phyloP scores from a whole-genome alignment of 148 eudicot species.

The Talinum fruticosum region DNA sequence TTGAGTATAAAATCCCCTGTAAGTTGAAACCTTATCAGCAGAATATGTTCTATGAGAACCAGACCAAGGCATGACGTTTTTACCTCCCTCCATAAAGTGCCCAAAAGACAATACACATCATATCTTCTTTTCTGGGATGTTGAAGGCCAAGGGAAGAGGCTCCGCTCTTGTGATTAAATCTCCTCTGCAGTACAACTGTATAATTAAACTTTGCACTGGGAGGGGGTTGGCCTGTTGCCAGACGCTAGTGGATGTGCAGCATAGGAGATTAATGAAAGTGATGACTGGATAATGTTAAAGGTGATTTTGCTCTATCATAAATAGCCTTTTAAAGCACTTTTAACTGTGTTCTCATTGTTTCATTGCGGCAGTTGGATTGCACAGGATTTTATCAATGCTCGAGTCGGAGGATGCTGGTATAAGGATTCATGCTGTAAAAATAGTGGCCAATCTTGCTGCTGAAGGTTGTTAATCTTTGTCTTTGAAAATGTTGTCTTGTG shows the following conservation, averaged over 20 bases:
- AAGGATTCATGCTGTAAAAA: conserved; percentile 93
- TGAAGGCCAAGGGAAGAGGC: background rate
- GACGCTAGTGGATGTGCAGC: background rate
- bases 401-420: conserved; percentile 89
- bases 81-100: background rate
- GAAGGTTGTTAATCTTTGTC: conserved; percentile 59
- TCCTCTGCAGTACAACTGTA: background rate
- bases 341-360: background rate
- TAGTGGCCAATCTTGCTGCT: conserved; percentile 97
- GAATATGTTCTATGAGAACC: background rate
- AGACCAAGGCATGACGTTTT: background rate
- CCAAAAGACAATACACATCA: too few relatives aligned
- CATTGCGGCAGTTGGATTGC: conserved; percentile 76
- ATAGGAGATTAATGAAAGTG: background rate
- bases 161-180: background rate
- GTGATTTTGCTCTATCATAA: background rate
- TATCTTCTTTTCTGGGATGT: too few relatives aligned
- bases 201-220: background rate
- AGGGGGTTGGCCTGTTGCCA: background rate
- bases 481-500: conserved; percentile 3
- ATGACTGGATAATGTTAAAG: background rate
- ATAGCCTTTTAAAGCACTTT: background rate
- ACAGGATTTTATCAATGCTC: conserved; percentile 82
- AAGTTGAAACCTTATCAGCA: background rate
- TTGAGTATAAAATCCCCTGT: background rate